Conservation (phyloP, 305 asterid genomes). For the Fraxinus sp. region DNA sequence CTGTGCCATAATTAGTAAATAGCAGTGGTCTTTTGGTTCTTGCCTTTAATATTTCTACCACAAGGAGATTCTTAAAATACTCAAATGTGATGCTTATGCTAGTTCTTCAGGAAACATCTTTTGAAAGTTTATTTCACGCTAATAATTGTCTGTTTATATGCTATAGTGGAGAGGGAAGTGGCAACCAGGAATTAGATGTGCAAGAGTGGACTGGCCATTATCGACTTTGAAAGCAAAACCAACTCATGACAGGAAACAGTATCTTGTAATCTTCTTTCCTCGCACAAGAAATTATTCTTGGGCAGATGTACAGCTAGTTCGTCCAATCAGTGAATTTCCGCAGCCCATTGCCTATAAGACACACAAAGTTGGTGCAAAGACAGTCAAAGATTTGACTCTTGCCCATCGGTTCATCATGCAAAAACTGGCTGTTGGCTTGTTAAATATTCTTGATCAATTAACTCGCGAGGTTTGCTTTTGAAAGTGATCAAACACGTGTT, state of each 20-base stretch:
- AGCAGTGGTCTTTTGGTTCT: not conserved
- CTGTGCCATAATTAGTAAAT: not conserved
- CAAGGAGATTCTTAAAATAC: not conserved
- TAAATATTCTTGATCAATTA: conserved; percentile 80
- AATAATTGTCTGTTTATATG: conserved; percentile 27
- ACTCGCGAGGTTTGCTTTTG: conserved; percentile 71
- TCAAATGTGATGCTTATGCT: conserved; percentile 8
- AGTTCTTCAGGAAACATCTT: conserved; percentile 2
- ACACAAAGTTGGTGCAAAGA: conserved; percentile 70
- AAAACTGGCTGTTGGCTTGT: conserved; percentile 85
- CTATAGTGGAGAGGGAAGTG: conserved; percentile 96
- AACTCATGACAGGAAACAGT: conserved; percentile 88
- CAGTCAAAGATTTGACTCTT: conserved; percentile 83
- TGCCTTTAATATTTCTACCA: conserved; percentile 3
- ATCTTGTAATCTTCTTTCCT: conserved; percentile 97
- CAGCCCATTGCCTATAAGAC: conserved; percentile 83
- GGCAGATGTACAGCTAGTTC: conserved; percentile 91
- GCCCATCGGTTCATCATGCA: conserved; percentile 89
- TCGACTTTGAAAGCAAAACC: conserved; percentile 93
- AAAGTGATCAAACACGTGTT: conserved; percentile 12
- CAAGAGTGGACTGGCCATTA: conserved; percentile 93
- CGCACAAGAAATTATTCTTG: conserved; percentile 88
- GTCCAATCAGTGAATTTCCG: conserved; percentile 79
- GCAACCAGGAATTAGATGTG: conserved; percentile 98
- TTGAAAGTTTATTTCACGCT: conserved; percentile 16